Conservation (phyloP, 1,284 basidiomycete species). For the Sporisorium scitamineum region DNA sequence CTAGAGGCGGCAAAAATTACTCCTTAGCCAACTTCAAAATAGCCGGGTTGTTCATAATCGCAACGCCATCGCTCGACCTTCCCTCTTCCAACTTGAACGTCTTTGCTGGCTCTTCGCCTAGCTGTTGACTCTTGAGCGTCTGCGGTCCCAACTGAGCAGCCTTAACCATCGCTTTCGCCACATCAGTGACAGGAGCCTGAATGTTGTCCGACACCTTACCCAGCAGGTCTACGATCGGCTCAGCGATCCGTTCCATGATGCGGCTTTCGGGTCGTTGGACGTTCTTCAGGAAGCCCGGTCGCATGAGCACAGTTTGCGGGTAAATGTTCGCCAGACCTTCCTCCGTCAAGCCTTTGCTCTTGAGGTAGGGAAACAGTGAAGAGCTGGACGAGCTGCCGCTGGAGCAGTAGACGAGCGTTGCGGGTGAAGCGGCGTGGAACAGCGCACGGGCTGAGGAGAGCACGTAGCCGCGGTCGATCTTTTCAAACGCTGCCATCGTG, state of each 20-base stretch:
- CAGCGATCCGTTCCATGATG: conserved; percentile 69
- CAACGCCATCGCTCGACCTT: not conserved
- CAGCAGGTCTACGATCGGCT: conserved; percentile 8
- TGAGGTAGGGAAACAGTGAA: conserved; percentile 54
- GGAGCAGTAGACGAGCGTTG: conserved; percentile 79
- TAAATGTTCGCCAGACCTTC: conserved; percentile 77
- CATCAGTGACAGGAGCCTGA: conserved; percentile 20
- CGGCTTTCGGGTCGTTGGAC: conserved; percentile 55
- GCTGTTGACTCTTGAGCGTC: conserved; percentile 3
- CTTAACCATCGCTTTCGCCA: conserved; percentile 47
- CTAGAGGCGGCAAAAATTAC: not conserved
- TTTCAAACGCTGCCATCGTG: conserved; percentile 76
- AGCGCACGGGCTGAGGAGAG: conserved; percentile 78
- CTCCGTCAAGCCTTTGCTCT: conserved; percentile 81
- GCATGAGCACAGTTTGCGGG: conserved; percentile 77
- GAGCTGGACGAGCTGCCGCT: conserved; percentile 67
- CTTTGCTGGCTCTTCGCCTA: not conserved
- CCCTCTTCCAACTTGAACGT: conserved; percentile 28
- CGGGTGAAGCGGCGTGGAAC: conserved; percentile 70
- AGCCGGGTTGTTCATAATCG: conserved; percentile 7
- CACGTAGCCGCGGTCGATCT: conserved; percentile 82
- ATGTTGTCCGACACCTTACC: conserved; percentile 11
- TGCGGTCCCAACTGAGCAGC: conserved; percentile 27
- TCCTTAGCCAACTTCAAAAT: conserved; percentile 22
- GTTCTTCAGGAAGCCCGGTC: conserved; percentile 74